These are phyloP conservation scores for Nannochloris sp. DNA, from an alignment of 139 green algal genomes.

Conservation along the genomic window DNA sequence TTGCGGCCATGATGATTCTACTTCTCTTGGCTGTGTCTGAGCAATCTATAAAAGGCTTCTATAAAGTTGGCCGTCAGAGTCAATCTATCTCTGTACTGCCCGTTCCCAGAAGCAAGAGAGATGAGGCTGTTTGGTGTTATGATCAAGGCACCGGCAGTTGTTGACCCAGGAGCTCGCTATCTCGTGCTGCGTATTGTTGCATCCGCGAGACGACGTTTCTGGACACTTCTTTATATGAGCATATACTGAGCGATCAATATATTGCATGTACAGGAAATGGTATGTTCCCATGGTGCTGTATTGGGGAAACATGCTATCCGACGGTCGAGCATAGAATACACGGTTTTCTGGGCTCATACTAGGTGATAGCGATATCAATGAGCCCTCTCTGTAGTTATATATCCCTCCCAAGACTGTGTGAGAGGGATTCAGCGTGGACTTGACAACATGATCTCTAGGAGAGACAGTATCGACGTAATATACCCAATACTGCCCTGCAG, in stretches of 20 bases:
- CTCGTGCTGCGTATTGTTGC: slow-evolving; percentile 23
- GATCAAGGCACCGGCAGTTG: slow-evolving; percentile 43
- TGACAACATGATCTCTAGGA: too few relatives aligned
- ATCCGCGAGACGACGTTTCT: slow-evolving; percentile 38
- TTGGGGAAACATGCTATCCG: slow-evolving; percentile 8
- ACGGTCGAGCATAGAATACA: slow-evolving; percentile 11
- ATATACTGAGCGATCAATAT: too few relatives aligned
- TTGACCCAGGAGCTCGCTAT: slow-evolving; percentile 50
- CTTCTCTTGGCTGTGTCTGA: slow-evolving; percentile 79
- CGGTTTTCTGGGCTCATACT: slow-evolving; percentile 14
- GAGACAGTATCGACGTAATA: too few relatives aligned
- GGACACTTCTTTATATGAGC: slow-evolving; percentile 25
- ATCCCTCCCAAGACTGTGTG: too few relatives aligned
- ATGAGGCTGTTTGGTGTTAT: slow-evolving; percentile 44
- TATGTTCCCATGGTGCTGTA: too few relatives aligned
- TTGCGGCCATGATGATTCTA: slow-evolving; percentile 46
- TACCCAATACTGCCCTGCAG: too few relatives aligned
- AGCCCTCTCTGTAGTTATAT: background rate
- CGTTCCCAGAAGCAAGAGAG: slow-evolving; percentile 64
- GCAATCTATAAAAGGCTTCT: slow-evolving; percentile 45
- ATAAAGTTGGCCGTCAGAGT: slow-evolving; percentile 58
- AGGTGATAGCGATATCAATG: slow-evolving; percentile 4
- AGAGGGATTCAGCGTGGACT: too few relatives aligned
- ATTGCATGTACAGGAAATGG: too few relatives aligned
- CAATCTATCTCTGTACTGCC: slow-evolving; percentile 29